phyloP scores from a whole-genome alignment of 179 eudicot genomes.

The Spinacia oleracea region DNA sequence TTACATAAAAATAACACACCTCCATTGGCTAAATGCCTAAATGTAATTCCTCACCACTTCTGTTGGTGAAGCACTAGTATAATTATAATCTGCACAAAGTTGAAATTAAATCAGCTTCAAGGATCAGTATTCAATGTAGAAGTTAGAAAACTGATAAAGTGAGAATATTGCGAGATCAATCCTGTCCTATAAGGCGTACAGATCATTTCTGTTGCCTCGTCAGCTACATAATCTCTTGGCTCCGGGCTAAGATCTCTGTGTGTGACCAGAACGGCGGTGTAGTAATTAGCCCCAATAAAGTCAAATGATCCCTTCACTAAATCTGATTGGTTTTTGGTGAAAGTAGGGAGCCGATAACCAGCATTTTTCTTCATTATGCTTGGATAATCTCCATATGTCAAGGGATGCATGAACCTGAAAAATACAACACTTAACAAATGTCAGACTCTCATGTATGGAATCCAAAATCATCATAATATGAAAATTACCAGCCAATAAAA shows the following conservation, averaged over 20 bases:
- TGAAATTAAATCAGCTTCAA: neutral
- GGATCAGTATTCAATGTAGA: neutral
- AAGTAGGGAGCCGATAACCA: slow-evolving; percentile 40
- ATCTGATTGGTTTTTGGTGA: slow-evolving; percentile 40
- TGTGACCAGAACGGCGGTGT: slow-evolving; percentile 24
- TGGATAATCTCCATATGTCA: slow-evolving; percentile 58
- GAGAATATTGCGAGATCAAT: neutral
- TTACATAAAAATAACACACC: neutral
- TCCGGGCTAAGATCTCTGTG: slow-evolving; percentile 18
- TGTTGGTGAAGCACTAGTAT: neutral
- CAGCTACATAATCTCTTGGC: slow-evolving; percentile 27
- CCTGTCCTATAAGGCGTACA: slow-evolving; percentile 23
- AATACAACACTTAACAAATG: too few species aligned
- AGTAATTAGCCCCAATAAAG: slow-evolving; percentile 56
- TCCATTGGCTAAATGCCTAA: neutral
- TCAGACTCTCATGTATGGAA: neutral
- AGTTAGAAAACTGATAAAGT: neutral
- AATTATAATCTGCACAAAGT: slow-evolving; percentile 14
- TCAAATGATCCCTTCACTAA: slow-evolving; percentile 54
- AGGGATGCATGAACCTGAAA: slow-evolving; percentile 53
- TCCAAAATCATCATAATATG: neutral
- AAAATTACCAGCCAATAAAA: slow-evolving; percentile 58
- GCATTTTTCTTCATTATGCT: slow-evolving; percentile 40
- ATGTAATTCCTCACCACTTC: slow-evolving; percentile 8
- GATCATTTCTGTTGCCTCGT: slow-evolving; percentile 26